phyloP scores from a whole-genome alignment of 2,329 filamentous ascomycete species.

The Microcyclospora tardicrescens region DNA sequence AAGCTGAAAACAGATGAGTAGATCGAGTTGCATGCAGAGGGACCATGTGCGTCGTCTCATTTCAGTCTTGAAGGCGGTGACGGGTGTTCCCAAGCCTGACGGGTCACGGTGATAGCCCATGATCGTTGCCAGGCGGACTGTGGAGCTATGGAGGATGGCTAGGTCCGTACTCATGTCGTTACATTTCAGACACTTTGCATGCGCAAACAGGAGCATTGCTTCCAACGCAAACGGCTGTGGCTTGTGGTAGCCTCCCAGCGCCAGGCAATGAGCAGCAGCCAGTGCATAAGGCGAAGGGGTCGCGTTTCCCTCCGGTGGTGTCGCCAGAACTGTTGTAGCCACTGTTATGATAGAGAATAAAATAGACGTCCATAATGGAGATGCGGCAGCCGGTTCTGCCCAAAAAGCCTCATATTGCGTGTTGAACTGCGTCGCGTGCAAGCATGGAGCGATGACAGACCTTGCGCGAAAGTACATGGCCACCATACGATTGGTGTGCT shows the following conservation, averaged over 20 bases:
- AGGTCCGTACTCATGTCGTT: slow-evolving; percentile 1
- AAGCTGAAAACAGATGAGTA: slow-evolving; percentile 31
- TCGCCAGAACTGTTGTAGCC: neutral
- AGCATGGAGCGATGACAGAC: slow-evolving; percentile 7
- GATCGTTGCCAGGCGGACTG: slow-evolving; percentile 4
- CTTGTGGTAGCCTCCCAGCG: too few species aligned
- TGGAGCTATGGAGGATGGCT: slow-evolving; percentile 1
- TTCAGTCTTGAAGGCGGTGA: slow-evolving; percentile 24
- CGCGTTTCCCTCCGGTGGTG: neutral
- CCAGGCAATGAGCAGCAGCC: too few species aligned
- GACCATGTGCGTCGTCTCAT: slow-evolving; percentile 33
- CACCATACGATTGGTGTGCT: slow-evolving; percentile 5
- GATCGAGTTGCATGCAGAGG: slow-evolving; percentile 28
- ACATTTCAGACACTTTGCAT: neutral
- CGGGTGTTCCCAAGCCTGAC: slow-evolving; percentile 2
- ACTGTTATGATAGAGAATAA: neutral
- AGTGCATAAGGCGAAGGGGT: neutral
- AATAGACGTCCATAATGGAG: neutral
- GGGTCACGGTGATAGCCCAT: slow-evolving; percentile 34
- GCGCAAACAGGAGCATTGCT: too few species aligned
- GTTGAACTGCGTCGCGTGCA: slow-evolving; percentile 6
- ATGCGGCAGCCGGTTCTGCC: neutral
- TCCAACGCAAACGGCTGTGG: too few species aligned
- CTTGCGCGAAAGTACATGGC: slow-evolving; percentile 7
- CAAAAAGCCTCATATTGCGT: neutral